Evolutionary conservation across 2,329 filamentous ascomycete genomes (phyloP), one percentile per base, ranked within the genome.

Genomic region (Colletotrichum musicola): DNA sequence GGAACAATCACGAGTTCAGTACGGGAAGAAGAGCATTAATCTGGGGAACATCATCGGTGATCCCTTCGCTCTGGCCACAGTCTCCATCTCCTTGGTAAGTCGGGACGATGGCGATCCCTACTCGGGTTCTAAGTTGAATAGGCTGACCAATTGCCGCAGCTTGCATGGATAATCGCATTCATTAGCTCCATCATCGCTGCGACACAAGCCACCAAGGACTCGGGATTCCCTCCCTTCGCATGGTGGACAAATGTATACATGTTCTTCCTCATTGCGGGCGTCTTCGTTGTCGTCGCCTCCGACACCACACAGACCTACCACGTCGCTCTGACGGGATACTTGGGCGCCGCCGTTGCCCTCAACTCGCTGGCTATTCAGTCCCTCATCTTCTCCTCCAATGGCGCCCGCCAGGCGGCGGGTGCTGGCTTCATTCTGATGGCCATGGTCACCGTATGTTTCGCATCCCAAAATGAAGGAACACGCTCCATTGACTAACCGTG

Each of bases 81-180:
- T 97, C 72, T 98, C 95, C 66, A 98, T 98, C 80, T 89, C 92
- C 71, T 86, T 93, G 77, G 95, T 98, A 89, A 81, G 94, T 88
- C 38, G 49, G 20, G 5, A 13, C 42, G 12, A 16, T 18, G 5
- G 46, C 40, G 14, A n/a, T 13, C 3, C 13, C 12, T 25, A 25
- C 4, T 25, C 22, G 2, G 22, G 22, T 22, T 25, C 22, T 25
- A 22, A 10, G 16, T 18, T 49, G 18, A 22, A 10, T n/a, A 6
- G 20, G 9, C 18, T 18, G 46, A 16, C 18, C n/a, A 20, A 6
- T 22, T 59, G 30, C 55, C 71, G 6, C 78, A 98, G 95, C 90
- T 97, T 72, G 95, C 95, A 68, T 99, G 96, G 96, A 81, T 97
- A 73, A 97, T 99, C 76, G 90, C 94, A 53, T 97, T 98, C 79